Evolutionary conservation across 192 early-diverging fungal genomes (phyloP), one percentile per base, ranked within the genome.

Genomic region (Dispira simplex): DNA sequence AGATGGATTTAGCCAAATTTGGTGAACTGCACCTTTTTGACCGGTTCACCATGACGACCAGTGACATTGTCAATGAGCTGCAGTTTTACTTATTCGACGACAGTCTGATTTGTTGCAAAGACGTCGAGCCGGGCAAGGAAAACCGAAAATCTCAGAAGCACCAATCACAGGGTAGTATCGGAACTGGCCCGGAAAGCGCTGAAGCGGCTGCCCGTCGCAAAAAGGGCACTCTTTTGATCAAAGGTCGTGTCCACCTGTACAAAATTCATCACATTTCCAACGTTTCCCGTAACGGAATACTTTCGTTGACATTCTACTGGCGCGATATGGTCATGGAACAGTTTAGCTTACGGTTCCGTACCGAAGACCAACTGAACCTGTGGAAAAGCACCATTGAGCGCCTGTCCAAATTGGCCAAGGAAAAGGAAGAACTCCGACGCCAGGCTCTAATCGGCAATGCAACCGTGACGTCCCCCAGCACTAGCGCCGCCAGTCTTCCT

Each of bases 41-140:
- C 67, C 84, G 85, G 48, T 88, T 99, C 65, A 72, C 84, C 52
- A 91, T 97, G 81, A 77, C 81, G 12, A 86, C 83, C 32, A 81
- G 85, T 57, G 85, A 89, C 64, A 71, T 81, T 9, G 91, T 95
- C 55, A 82, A 84, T 56, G 86, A 90, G 65, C 83, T 90, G 46
- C 77, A 85, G 25, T 85, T 99, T 8, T 97, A 87, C 70, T 76
- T 99, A 57, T 99, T 99, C 79, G 92, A 97, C 69, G 83, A 81
- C 67, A 89, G 92, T 43, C 76, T 99, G 8, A 78, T 99, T 18
- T 92, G 90, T 69, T 96, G 91, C 79, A 95, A 97, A 68, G 92
- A 96, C 68, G 78, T 81, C 39, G 67, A 71, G 46, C 72, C 73
- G 21, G 28, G 65, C 21, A 68, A 53, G 64, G 79, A 79, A 63